phyloP scores from a whole-genome alignment of 139 green algal species.

The Chlamydomonas sphaeroides region DNA sequence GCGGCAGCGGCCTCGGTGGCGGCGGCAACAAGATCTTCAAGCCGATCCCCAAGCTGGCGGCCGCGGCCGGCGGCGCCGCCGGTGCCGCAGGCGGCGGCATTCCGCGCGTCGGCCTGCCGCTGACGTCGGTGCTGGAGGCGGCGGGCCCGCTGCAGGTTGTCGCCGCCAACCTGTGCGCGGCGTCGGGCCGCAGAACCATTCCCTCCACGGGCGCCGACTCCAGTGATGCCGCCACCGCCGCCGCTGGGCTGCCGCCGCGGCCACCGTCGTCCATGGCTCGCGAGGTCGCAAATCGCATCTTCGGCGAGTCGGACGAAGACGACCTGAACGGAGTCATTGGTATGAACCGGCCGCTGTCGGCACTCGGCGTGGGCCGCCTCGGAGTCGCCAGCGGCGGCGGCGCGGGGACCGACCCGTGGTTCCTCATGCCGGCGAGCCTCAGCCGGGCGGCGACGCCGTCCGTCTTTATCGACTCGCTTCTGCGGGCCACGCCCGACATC shows the following conservation, averaged over 20 bases:
- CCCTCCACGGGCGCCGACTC: not conserved
- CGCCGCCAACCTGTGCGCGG: constrained; percentile 23
- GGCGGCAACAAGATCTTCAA: constrained; percentile 27
- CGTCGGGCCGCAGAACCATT: not conserved
- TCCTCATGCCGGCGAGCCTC: constrained; percentile 10
- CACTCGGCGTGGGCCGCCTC: not conserved
- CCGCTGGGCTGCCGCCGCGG: not conserved
- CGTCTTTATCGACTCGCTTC: constrained; percentile 11
- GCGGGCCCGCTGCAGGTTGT: constrained; percentile 8
- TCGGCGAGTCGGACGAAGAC: constrained; percentile 36
- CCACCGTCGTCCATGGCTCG: constrained; percentile 32
- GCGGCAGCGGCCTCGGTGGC: not conserved
- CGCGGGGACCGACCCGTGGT: constrained; percentile 14
- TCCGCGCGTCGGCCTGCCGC: not conserved
- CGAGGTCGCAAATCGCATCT: constrained; percentile 39
- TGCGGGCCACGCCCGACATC: constrained; percentile 29
- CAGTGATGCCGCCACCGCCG: not conserved
- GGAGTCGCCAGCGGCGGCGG: too few species aligned
- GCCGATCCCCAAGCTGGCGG: constrained; percentile 8
- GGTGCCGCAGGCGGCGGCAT: not conserved
- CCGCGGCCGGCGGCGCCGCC: not conserved
- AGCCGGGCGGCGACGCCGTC: constrained; percentile 29
- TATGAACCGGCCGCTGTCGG: not conserved
- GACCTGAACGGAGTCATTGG: not conserved
- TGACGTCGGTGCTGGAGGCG: constrained; percentile 1